Conservation (phyloP, 768 basidiomycete genomes). For the Collybia nuda region DNA sequence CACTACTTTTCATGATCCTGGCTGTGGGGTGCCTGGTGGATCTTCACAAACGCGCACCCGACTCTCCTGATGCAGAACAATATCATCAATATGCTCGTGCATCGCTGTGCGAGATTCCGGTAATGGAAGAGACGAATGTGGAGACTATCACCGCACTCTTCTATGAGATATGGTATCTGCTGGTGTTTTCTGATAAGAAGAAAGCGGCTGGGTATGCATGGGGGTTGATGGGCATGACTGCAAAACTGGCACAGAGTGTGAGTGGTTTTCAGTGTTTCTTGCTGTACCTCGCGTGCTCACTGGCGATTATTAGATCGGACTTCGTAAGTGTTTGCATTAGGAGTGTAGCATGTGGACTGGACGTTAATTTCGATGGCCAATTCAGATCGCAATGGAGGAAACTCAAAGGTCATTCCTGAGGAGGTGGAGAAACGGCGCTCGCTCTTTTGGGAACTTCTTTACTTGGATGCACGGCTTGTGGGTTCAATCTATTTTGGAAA, state of each 20-base stretch:
- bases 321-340: conserved; percentile 41
- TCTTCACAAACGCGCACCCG: conserved; percentile 40
- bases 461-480: conserved; percentile 62
- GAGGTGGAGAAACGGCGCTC: conserved; percentile 68
- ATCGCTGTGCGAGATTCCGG: conserved; percentile 56
- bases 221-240: conserved; percentile 56
- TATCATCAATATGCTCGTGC: conserved; percentile 63
- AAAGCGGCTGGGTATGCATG: conserved; percentile 60
- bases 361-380: not conserved
- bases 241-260: conserved; percentile 64
- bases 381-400: conserved; percentile 63
- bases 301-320: conserved; percentile 42
- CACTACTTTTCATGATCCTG: conserved; percentile 68
- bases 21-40: conserved; percentile 71
- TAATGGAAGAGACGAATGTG: conserved; percentile 68
- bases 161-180: conserved; percentile 65
- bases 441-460: conserved; percentile 70
- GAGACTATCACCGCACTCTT: conserved; percentile 61
- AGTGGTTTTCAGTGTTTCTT: conserved; percentile 21
- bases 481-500: conserved; percentile 19
- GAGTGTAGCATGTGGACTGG: conserved; percentile 3
- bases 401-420: conserved; percentile 67
- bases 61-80: conserved; percentile 55
- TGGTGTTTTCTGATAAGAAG: conserved; percentile 70
- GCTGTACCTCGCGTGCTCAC: not conserved